Evolutionary conservation across 176 grass and related monocot species (phyloP), one percentile per base, ranked within the genome.

Genomic region (Bolboschoenus planiculmis): DNA sequence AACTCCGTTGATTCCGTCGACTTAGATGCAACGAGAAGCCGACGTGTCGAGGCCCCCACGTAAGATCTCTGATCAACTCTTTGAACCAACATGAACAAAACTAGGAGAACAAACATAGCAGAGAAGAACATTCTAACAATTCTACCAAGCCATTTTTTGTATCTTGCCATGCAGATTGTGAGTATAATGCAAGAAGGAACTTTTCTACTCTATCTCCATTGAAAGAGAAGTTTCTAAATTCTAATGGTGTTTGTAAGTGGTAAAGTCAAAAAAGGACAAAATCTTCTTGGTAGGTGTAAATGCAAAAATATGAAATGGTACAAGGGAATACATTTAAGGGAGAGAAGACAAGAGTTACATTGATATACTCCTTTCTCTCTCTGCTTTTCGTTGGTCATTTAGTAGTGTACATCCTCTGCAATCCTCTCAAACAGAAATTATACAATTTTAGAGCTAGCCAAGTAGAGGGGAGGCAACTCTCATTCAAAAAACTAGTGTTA

Each of bases 141-240:
- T 82, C 80, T 50, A 79, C 79, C 61, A 11, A 13, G 15, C 15
- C 85, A 81, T 87, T n/a, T n/a, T n/a, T 14, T 72, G 81, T 53
- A 85, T 84, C 56, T 78, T 87, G 86, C 88, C 93, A 95, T 95
- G 88, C 85, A 91, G 81, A 62, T 31, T 81, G 56, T 23, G 27
- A 24, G 6, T n/a, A n/a, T n/a, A n/a, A n/a, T 80, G 48, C 66
- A 21, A 79, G 8, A 8, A 10, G 11, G 43, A 23, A 42, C 53
- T 23, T 14, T n/a, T 18, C 10, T 80, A 40, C 5, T 53, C 15
- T 31, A 46, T 46, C 34, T 61, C 79, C 89, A 59, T 83, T 54
- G 4, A n/a, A 29, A 18, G 50, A 31, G 29, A 4, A 65, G 2
- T 74, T 50, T 51, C 43, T 51, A 14, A 76, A 64, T 50, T 51